phyloP scores from a whole-genome alignment of 164 flowering plant genomes.

The Aristolochia contorta region DNA sequence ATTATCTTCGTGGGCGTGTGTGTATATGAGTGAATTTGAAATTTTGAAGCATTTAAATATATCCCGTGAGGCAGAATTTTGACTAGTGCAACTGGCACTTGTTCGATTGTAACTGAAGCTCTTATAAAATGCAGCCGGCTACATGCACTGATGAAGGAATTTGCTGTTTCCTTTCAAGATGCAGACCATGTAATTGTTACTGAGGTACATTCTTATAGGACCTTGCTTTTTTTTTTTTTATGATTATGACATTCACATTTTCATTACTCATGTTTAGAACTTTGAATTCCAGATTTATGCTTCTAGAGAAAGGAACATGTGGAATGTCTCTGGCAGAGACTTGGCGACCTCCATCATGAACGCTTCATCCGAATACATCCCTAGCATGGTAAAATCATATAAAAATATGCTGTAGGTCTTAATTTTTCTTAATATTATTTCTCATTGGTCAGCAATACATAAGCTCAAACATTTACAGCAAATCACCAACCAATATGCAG shows the following conservation, averaged over 20 bases:
- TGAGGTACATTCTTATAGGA: conserved; percentile 12
- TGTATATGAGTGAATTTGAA: no score
- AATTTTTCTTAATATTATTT: no score
- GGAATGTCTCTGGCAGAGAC: conserved; percentile 31
- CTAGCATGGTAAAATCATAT: conserved; percentile 20
- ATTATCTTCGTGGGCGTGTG: no score
- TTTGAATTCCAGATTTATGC: conserved; percentile 24
- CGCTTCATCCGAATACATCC: conserved; percentile 32
- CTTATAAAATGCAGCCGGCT: conserved; percentile 26
- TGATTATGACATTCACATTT: neutral
- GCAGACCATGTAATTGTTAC: conserved; percentile 37
- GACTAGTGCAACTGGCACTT: neutral
- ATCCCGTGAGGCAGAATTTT: no score
- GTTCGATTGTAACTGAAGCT: neutral
- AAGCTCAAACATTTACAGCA: no score
- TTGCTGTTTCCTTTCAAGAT: conserved; percentile 28
- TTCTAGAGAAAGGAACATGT: conserved; percentile 31
- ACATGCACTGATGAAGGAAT: conserved; percentile 33
- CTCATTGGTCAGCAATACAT: no score
- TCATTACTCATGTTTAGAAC: conserved; percentile 2
- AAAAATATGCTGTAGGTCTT: no score
- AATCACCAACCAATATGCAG: no score
- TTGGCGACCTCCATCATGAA: conserved; percentile 22
- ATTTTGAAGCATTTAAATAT: no score
- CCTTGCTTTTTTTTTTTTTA: neutral